A percentile compares a stretch with the other conserved stretches of the same genome.
These are phyloP conservation scores for Leonotis leonurus DNA, from an alignment of 257 asterid species.

Conservation along the genomic window DNA sequence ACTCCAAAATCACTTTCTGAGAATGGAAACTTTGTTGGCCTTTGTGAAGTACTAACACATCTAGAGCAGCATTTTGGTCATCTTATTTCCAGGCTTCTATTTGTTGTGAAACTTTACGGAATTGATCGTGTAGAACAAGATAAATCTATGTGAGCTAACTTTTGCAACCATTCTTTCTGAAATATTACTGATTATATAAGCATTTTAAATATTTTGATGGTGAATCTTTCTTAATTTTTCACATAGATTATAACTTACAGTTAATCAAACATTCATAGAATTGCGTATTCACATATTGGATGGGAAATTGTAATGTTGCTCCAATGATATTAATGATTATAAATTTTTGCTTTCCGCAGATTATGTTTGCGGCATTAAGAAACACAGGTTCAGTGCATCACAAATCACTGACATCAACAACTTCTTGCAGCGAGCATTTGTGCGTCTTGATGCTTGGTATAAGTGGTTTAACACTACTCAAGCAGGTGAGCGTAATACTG, in stretches of 20 bases:
- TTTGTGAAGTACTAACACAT: not conserved
- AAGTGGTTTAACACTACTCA: constrained; percentile 93
- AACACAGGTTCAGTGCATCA: constrained; percentile 50
- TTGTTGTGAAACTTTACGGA: not conserved
- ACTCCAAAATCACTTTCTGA: not conserved
- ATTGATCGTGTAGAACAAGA: not conserved
- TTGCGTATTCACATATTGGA: not conserved
- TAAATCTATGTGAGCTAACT: not conserved
- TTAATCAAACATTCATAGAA: not conserved
- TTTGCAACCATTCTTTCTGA: not conserved
- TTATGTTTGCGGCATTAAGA: constrained; percentile 57
- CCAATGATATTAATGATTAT: not conserved
- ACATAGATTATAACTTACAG: not conserved
- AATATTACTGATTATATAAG: not conserved
- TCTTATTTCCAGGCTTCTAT: constrained; percentile 2
- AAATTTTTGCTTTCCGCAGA: constrained; percentile 37
- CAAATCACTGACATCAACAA: constrained; percentile 52
- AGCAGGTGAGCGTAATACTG: constrained; percentile 48
- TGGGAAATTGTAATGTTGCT: constrained; percentile 7
- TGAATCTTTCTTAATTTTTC: not conserved
- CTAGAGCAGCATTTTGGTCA: constrained; percentile 1
- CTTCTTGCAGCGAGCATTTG: constrained; percentile 68
- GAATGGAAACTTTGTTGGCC: not conserved
- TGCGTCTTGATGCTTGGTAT: constrained; percentile 93
- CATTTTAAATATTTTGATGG: constrained; percentile 4